These are phyloP conservation scores for Trichoderma pleuroti DNA, from an alignment of 2,329 filamentous ascomycete genomes.

Conservation along the genomic window DNA sequence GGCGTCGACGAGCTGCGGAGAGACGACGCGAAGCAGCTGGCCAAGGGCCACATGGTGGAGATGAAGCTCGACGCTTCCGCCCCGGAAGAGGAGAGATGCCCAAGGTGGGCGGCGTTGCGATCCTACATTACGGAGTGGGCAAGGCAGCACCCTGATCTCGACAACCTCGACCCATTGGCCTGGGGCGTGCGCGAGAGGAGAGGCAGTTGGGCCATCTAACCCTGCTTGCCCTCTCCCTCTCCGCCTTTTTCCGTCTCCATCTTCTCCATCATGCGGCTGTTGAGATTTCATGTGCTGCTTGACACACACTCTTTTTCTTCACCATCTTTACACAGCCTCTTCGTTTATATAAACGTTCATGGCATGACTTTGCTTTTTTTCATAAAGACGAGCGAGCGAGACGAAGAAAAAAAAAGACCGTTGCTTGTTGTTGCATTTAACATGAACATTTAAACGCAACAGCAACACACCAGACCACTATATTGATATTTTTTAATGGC, in stretches of 20 bases:
- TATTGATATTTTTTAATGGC: slow-evolving; percentile 16
- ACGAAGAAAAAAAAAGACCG: not conserved
- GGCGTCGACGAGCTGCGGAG: slow-evolving; percentile 63
- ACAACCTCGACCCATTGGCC: slow-evolving; percentile 54
- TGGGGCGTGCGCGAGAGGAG: slow-evolving; percentile 66
- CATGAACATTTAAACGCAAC: not conserved
- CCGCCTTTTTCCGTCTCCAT: not conserved
- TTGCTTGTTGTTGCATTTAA: not conserved
- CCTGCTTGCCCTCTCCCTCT: not conserved
- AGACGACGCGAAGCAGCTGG: slow-evolving; percentile 61
- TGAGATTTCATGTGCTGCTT: not conserved
- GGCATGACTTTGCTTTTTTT: not conserved
- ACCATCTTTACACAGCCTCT: not conserved
- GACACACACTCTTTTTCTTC: not conserved
- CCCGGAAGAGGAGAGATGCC: slow-evolving; percentile 51
- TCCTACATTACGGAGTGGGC: slow-evolving; percentile 88
- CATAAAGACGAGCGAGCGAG: not conserved
- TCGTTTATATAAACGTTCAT: not conserved
- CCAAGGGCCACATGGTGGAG: slow-evolving; percentile 70
- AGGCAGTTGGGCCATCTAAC: slow-evolving; percentile 71
- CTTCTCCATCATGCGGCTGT: not conserved
- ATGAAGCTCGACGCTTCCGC: slow-evolving; percentile 44
- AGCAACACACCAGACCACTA: not conserved
- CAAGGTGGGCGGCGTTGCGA: slow-evolving; percentile 79
- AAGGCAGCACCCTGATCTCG: slow-evolving; percentile 74